Evolutionary conservation across 768 basidiomycete genomes (phyloP), one percentile per base, ranked within the genome.

Genomic region (Kwoniella europaea): DNA sequence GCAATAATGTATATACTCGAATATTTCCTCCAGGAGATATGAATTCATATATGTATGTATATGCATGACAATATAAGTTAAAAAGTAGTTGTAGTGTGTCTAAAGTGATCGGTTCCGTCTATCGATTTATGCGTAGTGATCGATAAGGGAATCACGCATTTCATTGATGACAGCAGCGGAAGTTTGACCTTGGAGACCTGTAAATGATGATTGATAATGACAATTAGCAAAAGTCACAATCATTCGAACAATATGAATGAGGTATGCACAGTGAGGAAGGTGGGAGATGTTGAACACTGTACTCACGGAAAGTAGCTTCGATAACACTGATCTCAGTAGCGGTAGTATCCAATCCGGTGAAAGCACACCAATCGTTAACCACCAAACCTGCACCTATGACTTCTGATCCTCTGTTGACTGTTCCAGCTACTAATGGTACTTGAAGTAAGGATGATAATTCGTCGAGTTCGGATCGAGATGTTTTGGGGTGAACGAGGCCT

Each of bases 331-430:
- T 93, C 84, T 99, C 97, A 64, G 96, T 98, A 52, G 97, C 97
- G n/a, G 97, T 99, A 71, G 97, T 98, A 81, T 99, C 97, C 35
- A 97, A 87, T 44, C 97, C 97, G n/a, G 94, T 94, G 85, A 98
- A 98, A 10, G 97, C 97, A 85, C 92, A 93, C 97, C 97, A 98
- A 83, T 98, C 97, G 79, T 99, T 99, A 68, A 98, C 97, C 67
- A 99, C 94, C 43, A 98, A 87, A 41, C 97, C 97, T 10, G 96
- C 97, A 41, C 97, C 97, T 74, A 99, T 90, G 46, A 98, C 94
- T 79, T 98, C 97, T 58, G 94, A 97, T 78, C 97, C 97, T 82
- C 97, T 91, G 85, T 98, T 99, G 71, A 99, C 94, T 3, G 97
- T 98, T 24, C 97, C 97, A 62, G 97, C 96, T 78, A 98, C 95